Conservation (phyloP, 2,329 filamentous ascomycete genomes). For the Exserohilum rostratum region DNA sequence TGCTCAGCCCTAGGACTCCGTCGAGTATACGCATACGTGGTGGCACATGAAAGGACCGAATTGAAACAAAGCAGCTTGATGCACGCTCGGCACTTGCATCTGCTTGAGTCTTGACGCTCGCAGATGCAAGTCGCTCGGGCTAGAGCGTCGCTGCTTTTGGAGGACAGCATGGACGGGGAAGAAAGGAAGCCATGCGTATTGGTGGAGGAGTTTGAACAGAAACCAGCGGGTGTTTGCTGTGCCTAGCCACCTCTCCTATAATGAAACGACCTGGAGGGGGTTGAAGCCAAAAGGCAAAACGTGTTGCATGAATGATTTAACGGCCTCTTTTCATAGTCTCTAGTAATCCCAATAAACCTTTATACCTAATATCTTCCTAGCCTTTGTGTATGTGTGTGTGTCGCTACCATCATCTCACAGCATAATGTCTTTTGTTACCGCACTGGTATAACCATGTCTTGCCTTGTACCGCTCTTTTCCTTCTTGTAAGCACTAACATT, state of each 20-base stretch:
- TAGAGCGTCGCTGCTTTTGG: constrained; percentile 49
- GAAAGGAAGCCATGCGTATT: constrained; percentile 29
- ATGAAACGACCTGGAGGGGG: too few species aligned
- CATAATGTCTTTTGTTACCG: too few species aligned
- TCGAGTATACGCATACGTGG: constrained; percentile 29
- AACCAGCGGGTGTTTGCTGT: not conserved
- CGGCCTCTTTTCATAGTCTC: not conserved
- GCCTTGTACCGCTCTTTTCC: too few species aligned
- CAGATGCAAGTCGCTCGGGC: constrained; percentile 15
- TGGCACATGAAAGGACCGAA: constrained; percentile 20
- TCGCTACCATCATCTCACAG: too few species aligned
- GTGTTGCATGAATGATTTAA: not conserved
- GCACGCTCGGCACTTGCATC: constrained; percentile 32
- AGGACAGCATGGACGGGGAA: constrained; percentile 7
- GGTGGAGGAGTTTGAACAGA: constrained; percentile 42
- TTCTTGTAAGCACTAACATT: too few species aligned
- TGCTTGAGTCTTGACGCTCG: constrained; percentile 38
- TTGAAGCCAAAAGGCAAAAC: not conserved
- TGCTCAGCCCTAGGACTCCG: constrained; percentile 49
- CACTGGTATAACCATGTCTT: too few species aligned
- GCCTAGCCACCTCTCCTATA: not conserved
- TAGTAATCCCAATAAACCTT: not conserved
- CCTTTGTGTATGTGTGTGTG: too few species aligned
- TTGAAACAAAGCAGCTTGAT: constrained; percentile 42
- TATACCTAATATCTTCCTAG: too few species aligned